Percentiles rank a stretch among this genome's conserved stretches.
These are phyloP conservation scores for Triticum dicoccoides DNA, from an alignment of 176 grass and related monocot species.

Conservation along the genomic window DNA sequence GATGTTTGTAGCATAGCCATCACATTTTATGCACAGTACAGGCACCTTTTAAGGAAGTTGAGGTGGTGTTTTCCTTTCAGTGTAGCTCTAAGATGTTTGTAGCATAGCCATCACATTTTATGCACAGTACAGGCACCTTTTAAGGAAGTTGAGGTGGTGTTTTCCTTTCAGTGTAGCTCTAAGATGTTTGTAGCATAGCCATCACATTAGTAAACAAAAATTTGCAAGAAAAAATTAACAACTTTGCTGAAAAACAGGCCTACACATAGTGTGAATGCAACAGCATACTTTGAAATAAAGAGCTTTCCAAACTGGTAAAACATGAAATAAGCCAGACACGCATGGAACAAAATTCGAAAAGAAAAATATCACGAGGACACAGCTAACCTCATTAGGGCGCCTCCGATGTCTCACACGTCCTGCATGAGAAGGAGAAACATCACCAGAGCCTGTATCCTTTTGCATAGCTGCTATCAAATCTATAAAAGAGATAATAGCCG, in stretches of 20 bases:
- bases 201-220: neutral
- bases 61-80: neutral
- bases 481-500: constrained; percentile 2
- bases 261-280: neutral
- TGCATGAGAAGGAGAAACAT: constrained; percentile 36
- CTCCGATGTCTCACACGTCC: constrained; percentile 57
- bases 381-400: constrained; percentile 45
- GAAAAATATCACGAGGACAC: neutral
- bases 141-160: neutral
- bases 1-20: neutral
- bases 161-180: neutral
- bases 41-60: neutral
- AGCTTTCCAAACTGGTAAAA: neutral
- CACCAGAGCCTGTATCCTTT: constrained; percentile 38
- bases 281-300: neutral
- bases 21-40: neutral
- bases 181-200: constrained; percentile 9
- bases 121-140: neutral
- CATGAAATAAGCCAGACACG: neutral
- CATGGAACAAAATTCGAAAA: neutral
- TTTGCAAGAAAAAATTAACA: neutral
- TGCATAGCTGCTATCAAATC: constrained; percentile 48
- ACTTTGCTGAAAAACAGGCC: neutral
- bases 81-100: neutral
- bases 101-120: neutral